Evolutionary conservation across 2,329 filamentous ascomycete species (phyloP), one percentile per base, ranked within the genome.

Genomic region (Incumbomyces lentus): DNA sequence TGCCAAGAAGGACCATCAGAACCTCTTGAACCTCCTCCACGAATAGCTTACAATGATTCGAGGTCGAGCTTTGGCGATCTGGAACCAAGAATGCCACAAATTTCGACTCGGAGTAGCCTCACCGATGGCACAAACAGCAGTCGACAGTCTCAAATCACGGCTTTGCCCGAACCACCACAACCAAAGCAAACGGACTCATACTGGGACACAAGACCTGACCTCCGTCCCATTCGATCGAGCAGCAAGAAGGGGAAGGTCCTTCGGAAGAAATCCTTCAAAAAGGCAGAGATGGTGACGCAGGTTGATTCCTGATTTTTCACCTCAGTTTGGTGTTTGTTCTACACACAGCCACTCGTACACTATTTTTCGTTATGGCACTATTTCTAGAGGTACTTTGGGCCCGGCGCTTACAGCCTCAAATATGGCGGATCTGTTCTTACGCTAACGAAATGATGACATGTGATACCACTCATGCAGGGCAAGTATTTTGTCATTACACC

Each of bases 191-290:
- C 33, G 30, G 38, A 16, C 30, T 19, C 36, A 14, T 45, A 45
- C 19, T 45, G 42, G 42, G 34, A 29, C 13, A 31, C 33, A 22
- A 37, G 33, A 30, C 17, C 42, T 16, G 42, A 45, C 38, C n/a
- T 38, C 16, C 16, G 16, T 12, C 33, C 42, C 2, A 34, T 45
- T 7, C 33, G 18, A 11, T 37, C 42, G 18, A 35, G 11, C 22
- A 45, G 42, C 42, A 37, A 38, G 34, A 45, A 37, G 17, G 33
- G 42, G 7, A 45, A 18, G n/a, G 42, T 45, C 5, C 22, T 45
- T 19, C 42, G 42, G 18, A 45, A 45, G n/a, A 45, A 45, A 22
- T 45, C 42, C n/a, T 30, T 38, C 17, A 34, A 19, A 18, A 37
- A 22, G 19, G 17, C 42, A 37, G 33, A 29, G 34, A 45, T 38